phyloP scores from a whole-genome alignment of 345 rosid species.

The Laguncularia racemosa region DNA sequence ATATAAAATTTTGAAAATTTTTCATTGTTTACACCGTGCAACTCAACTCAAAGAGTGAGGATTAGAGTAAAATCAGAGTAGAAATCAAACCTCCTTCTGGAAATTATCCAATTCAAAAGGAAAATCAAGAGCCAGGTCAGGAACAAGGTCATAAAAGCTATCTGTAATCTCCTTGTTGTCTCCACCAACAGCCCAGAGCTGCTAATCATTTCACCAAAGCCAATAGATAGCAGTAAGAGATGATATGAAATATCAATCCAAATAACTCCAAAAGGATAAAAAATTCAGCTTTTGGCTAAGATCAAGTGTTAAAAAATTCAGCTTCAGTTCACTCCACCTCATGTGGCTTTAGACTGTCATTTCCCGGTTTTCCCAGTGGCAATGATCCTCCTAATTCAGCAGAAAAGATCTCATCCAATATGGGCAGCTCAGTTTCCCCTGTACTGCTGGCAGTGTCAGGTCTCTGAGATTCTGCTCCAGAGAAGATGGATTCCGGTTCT shows the following conservation, averaged over 20 bases:
- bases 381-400: constrained; percentile 38
- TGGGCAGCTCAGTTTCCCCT: constrained; percentile 34
- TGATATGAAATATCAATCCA: background rate
- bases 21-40: too few species aligned
- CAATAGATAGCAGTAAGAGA: constrained; percentile 1
- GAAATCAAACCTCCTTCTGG: constrained; percentile 73
- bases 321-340: constrained; percentile 41
- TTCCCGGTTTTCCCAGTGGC: constrained; percentile 23
- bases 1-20: too few species aligned
- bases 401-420: constrained; percentile 76
- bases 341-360: constrained; percentile 28
- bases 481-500: constrained; percentile 39
- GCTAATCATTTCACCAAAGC: constrained; percentile 13
- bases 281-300: constrained; percentile 10
- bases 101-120: constrained; percentile 88
- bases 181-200: constrained; percentile 76
- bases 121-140: constrained; percentile 85
- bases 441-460: constrained; percentile 16
- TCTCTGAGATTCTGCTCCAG: constrained; percentile 28
- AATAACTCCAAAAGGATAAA: background rate
- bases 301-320: constrained; percentile 8
- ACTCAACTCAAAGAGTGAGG: too few species aligned
- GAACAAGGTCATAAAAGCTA: constrained; percentile 71
- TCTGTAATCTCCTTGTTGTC: constrained; percentile 65
- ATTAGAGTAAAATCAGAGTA: background rate